Evolutionary conservation across 2,329 filamentous ascomycete species (phyloP).

Genomic region (Phaeophleospora eucalypticola): DNA sequence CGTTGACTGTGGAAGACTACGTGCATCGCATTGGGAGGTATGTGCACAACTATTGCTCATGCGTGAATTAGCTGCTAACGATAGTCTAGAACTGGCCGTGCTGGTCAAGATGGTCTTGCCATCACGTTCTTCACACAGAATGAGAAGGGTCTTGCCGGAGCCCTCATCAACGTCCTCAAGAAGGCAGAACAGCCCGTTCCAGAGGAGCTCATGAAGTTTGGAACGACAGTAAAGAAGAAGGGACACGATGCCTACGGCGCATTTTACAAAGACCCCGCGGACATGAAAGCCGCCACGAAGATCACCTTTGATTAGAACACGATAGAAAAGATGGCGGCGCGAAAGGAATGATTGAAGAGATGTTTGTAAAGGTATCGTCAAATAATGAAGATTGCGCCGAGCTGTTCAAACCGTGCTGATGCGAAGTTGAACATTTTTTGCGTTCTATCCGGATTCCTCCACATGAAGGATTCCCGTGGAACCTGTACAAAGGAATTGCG

Average conservation of each 20-base stretch:
- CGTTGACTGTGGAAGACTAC: conserved; percentile 92
- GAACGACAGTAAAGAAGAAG: conserved; percentile 99
- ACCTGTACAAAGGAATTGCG: not conserved
- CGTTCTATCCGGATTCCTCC: too few relatives aligned
- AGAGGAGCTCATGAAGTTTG: conserved; percentile 88
- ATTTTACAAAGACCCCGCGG: conserved; percentile 87
- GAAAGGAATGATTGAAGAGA: not conserved
- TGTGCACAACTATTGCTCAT: too few relatives aligned
- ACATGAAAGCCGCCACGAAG: conserved; percentile 80
- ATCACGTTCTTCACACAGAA: conserved; percentile 94
- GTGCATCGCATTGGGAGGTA: conserved; percentile 84
- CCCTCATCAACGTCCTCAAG: conserved; percentile 90
- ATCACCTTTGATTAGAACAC: conserved; percentile 71
- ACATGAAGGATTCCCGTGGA: not conserved
- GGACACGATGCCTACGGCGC: conserved; percentile 89
- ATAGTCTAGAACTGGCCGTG: conserved; percentile 86
- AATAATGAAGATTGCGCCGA: too few relatives aligned
- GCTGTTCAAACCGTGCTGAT: too few relatives aligned
- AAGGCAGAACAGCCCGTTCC: conserved; percentile 89
- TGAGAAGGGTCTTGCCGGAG: conserved; percentile 87
- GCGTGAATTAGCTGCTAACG: too few relatives aligned
- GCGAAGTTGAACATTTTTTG: too few relatives aligned
- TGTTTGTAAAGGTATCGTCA: not conserved
- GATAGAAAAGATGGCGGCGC: not conserved
- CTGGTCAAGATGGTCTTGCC: conserved; percentile 81